Percentiles rank a stretch among this genome's conserved stretches.
Conservation (phyloP, 1,284 basidiomycete species). For the Ceratobasidium sp. region DNA sequence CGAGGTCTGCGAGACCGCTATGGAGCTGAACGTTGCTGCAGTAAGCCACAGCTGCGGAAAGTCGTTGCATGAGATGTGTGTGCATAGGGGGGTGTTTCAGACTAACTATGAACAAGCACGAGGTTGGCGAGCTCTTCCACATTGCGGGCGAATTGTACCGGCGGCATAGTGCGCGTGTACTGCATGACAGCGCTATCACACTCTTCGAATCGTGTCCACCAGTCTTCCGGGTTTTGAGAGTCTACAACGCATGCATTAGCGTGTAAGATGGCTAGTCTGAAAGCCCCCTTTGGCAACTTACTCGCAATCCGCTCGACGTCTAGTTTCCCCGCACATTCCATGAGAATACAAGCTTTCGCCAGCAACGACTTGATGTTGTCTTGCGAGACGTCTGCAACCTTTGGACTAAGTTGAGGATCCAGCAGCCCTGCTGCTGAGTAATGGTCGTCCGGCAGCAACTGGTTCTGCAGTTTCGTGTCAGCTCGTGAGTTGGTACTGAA, state of each 20-base stretch:
- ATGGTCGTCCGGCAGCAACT: constrained; percentile 14
- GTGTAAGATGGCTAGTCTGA: neutral
- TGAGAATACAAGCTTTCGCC: constrained; percentile 5
- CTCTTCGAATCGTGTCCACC: constrained; percentile 26
- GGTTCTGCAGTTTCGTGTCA: neutral
- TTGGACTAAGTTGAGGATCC: neutral
- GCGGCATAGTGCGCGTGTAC: constrained; percentile 33
- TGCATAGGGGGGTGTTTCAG: neutral
- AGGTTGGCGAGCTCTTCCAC: constrained; percentile 12
- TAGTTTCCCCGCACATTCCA: neutral
- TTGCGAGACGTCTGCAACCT: constrained; percentile 13
- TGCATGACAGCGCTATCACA: constrained; percentile 1
- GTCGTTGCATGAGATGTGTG: neutral
- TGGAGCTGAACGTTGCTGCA: constrained; percentile 22
- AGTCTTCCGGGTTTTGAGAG: constrained; percentile 1
- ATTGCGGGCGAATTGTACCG: constrained; percentile 10
- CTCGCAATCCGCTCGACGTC: constrained; percentile 5
- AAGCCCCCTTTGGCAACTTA: neutral
- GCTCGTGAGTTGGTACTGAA: neutral
- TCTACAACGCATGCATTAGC: constrained; percentile 7
- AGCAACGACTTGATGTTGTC: constrained; percentile 11
- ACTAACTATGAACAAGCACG: constrained; percentile 30
- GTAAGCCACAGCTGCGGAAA: neutral
- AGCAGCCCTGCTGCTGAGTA: constrained; percentile 24
- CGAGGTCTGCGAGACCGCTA: constrained; percentile 3